phyloP scores from a whole-genome alignment of 208 protist species.

The Acanthamoeba triangularis region DNA sequence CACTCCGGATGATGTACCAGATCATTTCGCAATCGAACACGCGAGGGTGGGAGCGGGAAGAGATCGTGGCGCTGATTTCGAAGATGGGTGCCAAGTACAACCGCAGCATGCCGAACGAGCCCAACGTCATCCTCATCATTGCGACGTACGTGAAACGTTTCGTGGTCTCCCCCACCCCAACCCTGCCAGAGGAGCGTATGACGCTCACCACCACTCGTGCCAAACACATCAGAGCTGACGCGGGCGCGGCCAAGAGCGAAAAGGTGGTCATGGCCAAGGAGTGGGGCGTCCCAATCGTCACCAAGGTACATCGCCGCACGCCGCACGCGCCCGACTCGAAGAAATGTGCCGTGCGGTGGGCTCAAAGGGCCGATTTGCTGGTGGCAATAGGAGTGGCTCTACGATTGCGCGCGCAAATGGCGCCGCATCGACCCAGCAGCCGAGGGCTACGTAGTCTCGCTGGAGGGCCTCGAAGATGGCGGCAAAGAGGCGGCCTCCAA shows the following conservation, averaged over 20 bases:
- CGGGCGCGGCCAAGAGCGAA: slow-evolving; percentile 26
- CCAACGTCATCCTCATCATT: slow-evolving; percentile 49
- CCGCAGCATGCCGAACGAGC: slow-evolving; percentile 49
- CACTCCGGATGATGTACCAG: not conserved
- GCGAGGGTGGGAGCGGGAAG: slow-evolving; percentile 41
- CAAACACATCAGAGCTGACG: not conserved
- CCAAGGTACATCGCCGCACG: not conserved
- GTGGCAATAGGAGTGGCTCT: slow-evolving; percentile 44
- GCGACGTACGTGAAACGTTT: not conserved
- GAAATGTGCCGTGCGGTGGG: not conserved
- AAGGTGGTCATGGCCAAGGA: slow-evolving; percentile 55
- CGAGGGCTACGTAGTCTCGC: not conserved
- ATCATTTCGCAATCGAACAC: slow-evolving; percentile 53
- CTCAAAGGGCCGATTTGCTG: not conserved
- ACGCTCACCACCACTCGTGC: not conserved
- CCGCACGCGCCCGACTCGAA: not conserved
- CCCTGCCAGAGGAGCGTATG: not conserved
- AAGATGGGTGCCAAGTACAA: slow-evolving; percentile 65
- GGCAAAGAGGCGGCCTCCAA: not conserved
- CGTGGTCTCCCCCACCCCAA: not conserved
- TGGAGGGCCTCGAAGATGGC: not conserved
- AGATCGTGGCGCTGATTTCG: slow-evolving; percentile 23
- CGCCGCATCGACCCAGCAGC: not conserved
- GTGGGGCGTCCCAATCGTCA: slow-evolving; percentile 20
- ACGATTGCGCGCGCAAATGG: slow-evolving; percentile 59